phyloP scores from a whole-genome alignment of 305 asterid species.

The Fraxinus sp. region DNA sequence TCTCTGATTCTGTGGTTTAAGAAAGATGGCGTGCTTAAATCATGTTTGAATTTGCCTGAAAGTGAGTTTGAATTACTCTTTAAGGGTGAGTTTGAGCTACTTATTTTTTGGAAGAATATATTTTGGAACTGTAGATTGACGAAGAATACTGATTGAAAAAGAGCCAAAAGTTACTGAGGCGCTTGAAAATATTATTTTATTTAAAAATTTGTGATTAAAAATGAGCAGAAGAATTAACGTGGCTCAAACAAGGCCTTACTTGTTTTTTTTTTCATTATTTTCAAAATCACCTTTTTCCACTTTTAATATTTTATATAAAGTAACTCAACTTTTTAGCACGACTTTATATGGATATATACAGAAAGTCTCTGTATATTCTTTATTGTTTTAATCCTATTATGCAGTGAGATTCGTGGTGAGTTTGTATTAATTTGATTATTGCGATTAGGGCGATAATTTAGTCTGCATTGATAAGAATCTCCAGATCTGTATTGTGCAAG shows the following conservation, averaged over 20 bases:
- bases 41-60: background rate
- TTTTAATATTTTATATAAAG: background rate
- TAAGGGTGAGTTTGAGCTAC: no score
- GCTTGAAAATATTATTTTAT: no score
- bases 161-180: no score
- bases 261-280: background rate
- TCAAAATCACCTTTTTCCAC: background rate
- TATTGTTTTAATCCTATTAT: slow-evolving; percentile 4
- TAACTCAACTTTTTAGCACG: background rate
- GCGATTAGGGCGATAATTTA: background rate
- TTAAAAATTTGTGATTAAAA: no score
- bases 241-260: no score
- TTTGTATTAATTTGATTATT: background rate
- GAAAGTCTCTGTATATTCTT: background rate
- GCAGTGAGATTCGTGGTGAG: background rate
- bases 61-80: background rate
- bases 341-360: background rate
- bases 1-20: background rate
- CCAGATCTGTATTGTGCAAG: background rate
- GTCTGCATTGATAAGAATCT: background rate
- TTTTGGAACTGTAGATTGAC: no score
- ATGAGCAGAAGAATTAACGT: no score
- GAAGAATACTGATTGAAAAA: no score
- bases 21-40: background rate
- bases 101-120: no score